phyloP scores from a whole-genome alignment of 2,329 filamentous ascomycete species.

The Dactylonectria macrodidyma region DNA sequence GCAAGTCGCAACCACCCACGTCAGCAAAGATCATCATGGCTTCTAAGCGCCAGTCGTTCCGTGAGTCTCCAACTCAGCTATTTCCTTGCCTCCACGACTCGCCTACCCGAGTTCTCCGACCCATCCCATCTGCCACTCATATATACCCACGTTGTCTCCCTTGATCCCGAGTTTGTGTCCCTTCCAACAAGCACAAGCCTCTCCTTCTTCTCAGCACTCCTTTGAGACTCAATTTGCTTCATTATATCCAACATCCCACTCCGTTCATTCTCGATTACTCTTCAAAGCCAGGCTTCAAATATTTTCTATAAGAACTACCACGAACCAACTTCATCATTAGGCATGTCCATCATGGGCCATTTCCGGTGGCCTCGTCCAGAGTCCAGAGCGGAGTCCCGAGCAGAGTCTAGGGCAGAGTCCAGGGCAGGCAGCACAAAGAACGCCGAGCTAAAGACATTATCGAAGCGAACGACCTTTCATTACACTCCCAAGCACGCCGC shows the following conservation, averaged over 20 bases:
- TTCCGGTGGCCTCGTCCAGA: conserved; percentile 68
- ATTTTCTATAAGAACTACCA: conserved; percentile 17
- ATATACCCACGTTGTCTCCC: conserved; percentile 3
- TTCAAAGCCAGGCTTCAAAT: not conserved
- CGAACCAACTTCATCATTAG: conserved; percentile 17
- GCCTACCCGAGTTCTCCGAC: not conserved
- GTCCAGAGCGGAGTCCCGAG: conserved; percentile 66
- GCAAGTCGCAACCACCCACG: not conserved
- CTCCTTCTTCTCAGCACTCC: not conserved
- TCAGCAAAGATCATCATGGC: not conserved
- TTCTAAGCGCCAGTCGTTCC: not conserved
- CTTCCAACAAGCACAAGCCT: conserved; percentile 14
- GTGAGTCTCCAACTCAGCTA: conserved; percentile 7
- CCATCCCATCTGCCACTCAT: conserved; percentile 4
- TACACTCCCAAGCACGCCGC: conserved; percentile 76
- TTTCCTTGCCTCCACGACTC: not conserved
- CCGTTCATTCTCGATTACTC: not conserved
- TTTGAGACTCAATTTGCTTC: not conserved
- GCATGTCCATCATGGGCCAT: conserved; percentile 72
- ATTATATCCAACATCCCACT: not conserved
- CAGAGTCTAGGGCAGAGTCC: conserved; percentile 64
- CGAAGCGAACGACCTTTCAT: conserved; percentile 62
- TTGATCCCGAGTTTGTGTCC: not conserved
- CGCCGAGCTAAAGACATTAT: conserved; percentile 50
- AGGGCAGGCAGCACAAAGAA: conserved; percentile 65